These are phyloP conservation scores for Ganoderma meredithae DNA, from an alignment of 1,284 basidiomycete species.

Conservation along the genomic window DNA sequence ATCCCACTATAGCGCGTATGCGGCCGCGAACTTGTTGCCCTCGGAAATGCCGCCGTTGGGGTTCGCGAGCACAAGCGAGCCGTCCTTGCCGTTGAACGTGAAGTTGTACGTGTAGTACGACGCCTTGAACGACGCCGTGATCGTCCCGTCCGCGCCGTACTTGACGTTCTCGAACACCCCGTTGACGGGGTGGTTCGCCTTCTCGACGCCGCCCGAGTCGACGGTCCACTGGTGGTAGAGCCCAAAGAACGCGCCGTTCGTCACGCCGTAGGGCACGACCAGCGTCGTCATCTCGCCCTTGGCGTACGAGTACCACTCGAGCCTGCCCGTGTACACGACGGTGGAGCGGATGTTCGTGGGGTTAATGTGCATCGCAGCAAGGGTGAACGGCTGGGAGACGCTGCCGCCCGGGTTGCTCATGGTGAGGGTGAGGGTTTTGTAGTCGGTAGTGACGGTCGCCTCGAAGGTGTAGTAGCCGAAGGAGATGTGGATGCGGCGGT, in stretches of 20 bases:
- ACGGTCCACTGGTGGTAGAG: slow-evolving; percentile 17
- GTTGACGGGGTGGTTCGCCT: slow-evolving; percentile 2
- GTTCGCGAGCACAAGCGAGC: neutral
- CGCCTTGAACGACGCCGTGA: neutral
- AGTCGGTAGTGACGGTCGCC: neutral
- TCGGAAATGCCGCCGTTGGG: neutral
- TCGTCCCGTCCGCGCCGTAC: neutral
- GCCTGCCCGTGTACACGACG: slow-evolving; percentile 13
- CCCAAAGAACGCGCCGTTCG: slow-evolving; percentile 11
- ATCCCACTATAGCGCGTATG: neutral
- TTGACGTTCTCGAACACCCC: slow-evolving; percentile 1
- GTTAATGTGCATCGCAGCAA: neutral
- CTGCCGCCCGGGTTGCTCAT: neutral
- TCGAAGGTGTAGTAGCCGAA: slow-evolving; percentile 11
- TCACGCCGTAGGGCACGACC: slow-evolving; percentile 13
- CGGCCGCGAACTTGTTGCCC: neutral
- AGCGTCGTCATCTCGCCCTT: slow-evolving; percentile 17
- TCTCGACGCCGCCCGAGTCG: slow-evolving; percentile 1
- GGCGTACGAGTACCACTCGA: slow-evolving; percentile 10
- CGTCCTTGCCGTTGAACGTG: neutral
- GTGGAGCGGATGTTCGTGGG: neutral
- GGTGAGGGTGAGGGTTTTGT: neutral
- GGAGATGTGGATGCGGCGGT: neutral
- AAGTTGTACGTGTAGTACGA: neutral
- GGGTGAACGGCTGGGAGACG: neutral